A percentile compares a stretch with the other conserved stretches of the same genome.
phyloP scores from a whole-genome alignment of 2,329 filamentous ascomycete species.

The Cladosporium sp. region DNA sequence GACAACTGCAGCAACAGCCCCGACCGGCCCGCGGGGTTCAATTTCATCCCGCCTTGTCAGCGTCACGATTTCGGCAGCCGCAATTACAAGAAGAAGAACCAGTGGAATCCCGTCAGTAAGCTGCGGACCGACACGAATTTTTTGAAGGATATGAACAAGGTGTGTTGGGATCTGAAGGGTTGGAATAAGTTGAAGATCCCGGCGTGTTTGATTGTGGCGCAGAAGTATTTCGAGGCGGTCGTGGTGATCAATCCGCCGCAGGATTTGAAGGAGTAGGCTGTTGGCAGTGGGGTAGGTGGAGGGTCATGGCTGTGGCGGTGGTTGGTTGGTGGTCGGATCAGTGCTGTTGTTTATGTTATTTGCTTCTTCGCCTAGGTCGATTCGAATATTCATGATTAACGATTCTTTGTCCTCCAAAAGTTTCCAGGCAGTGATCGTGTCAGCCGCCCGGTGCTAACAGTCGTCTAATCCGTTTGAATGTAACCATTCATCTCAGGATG shows the following conservation, averaged over 20 bases:
- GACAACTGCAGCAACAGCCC: conserved; percentile 1
- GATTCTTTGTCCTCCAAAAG: too few species aligned
- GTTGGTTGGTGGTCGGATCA: too few species aligned
- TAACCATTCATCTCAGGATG: too few species aligned
- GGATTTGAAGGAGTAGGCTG: background rate
- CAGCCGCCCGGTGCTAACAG: too few species aligned
- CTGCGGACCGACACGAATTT: conserved; percentile 2
- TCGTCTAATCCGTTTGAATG: too few species aligned
- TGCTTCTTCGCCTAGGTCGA: too few species aligned
- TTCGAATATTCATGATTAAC: too few species aligned
- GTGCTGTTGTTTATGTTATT: too few species aligned
- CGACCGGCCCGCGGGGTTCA: background rate
- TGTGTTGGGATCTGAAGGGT: background rate
- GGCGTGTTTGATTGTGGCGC: background rate
- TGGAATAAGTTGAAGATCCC: conserved; percentile 5
- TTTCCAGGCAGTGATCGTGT: too few species aligned
- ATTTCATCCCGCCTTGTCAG: conserved; percentile 3
- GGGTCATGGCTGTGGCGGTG: too few species aligned
- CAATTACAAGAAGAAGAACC: conserved; percentile 1
- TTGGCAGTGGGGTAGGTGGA: too few species aligned
- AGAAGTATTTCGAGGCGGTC: background rate
- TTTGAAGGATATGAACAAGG: background rate
- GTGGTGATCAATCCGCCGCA: conserved; percentile 1
- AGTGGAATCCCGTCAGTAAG: conserved; percentile 7
- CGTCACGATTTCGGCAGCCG: conserved; percentile 5